Evolutionary conservation across 129 eudicot genomes (phyloP), one percentile per base, ranked within the genome.

Genomic region (Oenanthe sinensis): DNA sequence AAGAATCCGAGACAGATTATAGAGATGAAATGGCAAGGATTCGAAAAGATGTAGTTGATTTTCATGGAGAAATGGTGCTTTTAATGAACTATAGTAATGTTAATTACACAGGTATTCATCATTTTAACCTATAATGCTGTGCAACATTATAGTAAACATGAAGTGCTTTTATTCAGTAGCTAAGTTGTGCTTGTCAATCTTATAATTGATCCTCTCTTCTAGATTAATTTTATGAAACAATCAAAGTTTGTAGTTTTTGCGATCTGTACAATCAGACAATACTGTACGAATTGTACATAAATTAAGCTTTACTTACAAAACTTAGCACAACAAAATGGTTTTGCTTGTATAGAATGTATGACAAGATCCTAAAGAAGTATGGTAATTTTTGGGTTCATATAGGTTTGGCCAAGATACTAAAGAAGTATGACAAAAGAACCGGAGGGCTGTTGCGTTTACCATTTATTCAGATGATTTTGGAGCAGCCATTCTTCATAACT

Each of bases 21-120:
- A 87, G 82, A 79, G 96, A 89, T 68, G 88, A 88, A 67, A 88
- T 91, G 87, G 85, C 87, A 74, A 86, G 70, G 52, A 90, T 88
- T 28, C 84, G 96, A 80, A 91, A 91, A 82, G 96, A 91, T 54
- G 86, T 91, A 9, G 98, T 94, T 78, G 86, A 91, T 84, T 91
- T 94, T 71, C 98, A 94, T 83, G 97, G 98, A 36, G 98, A 91
- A 87, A 94, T 94, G 97, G 98, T 94, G 81, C 97, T 94, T 75
- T 75, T 94, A 36, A 84, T 89, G 72, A 88, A 94, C 81, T 94
- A 94, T 76, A 94, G 98, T 84, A 90, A 88, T 75, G 78, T 94
- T 77, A 94, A 94, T 48, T 94, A 89, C 84, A 91, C 96, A 22
- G 98, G 98, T 94, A 89, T 16, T 3, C 15, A 60, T 42, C 74